Percentiles rank a stretch among this genome's conserved stretches.
These are phyloP conservation scores for Wickerhamia fluorescens DNA, from an alignment of 805 yeast genomes.

Conservation along the genomic window DNA sequence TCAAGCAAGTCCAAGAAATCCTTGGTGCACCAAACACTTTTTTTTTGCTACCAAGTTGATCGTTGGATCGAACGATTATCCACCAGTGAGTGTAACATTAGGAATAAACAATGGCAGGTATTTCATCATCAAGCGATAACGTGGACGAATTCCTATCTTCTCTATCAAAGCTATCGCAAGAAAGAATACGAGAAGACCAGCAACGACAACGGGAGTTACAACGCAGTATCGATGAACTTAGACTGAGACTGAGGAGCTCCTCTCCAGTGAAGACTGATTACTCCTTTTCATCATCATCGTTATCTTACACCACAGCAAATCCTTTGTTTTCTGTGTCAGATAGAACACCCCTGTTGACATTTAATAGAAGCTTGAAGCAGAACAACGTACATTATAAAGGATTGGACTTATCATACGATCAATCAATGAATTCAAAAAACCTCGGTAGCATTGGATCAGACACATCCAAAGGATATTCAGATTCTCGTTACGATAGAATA, in stretches of 20 bases:
- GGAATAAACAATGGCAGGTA: conserved; percentile 8
- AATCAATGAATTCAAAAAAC: too few species aligned
- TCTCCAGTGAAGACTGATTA: conserved; percentile 13
- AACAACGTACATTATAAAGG: neutral
- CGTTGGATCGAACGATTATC: neutral
- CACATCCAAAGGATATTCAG: too few species aligned
- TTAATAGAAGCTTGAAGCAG: conserved; percentile 9
- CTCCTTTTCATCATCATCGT: too few species aligned
- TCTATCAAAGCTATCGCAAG: conserved; percentile 31
- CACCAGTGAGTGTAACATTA: neutral
- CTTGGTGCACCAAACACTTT: too few species aligned
- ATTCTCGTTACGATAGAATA: too few species aligned
- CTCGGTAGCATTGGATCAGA: too few species aligned
- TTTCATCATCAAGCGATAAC: conserved; percentile 24
- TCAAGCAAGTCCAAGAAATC: too few species aligned
- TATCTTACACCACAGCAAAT: neutral
- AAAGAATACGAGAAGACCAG: conserved; percentile 26
- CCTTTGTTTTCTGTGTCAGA: neutral
- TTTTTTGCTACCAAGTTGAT: neutral
- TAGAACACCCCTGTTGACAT: conserved; percentile 10
- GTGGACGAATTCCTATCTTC: conserved; percentile 33
- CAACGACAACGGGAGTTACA: conserved; percentile 27
- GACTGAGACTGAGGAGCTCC: conserved; percentile 16
- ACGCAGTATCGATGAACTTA: conserved; percentile 23
- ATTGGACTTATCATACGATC: too few species aligned